These are phyloP conservation scores for Grifola frondosa DNA, from an alignment of 1,284 basidiomycete species.

Conservation along the genomic window DNA sequence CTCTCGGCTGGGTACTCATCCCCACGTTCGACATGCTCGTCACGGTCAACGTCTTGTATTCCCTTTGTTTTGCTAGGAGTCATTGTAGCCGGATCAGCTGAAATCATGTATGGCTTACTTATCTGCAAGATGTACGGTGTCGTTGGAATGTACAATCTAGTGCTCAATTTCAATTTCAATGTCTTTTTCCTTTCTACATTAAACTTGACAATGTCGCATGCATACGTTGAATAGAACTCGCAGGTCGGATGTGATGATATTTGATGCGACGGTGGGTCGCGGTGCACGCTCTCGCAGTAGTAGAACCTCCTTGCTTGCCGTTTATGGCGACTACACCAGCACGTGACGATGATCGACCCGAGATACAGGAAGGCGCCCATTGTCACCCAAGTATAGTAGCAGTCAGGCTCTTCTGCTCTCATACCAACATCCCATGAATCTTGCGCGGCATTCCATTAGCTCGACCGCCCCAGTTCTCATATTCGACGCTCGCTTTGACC, in stretches of 20 bases:
- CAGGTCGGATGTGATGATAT: too few species aligned
- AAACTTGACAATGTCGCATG: too few species aligned
- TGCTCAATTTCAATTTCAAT: background rate
- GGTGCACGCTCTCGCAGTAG: too few species aligned
- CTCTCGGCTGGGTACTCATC: conserved; percentile 14
- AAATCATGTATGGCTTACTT: conserved; percentile 20
- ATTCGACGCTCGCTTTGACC: conserved; percentile 75
- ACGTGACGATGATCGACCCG: too few species aligned
- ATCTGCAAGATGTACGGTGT: conserved; percentile 14
- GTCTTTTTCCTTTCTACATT: background rate
- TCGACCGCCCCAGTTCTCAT: conserved; percentile 77
- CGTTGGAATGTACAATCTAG: conserved; percentile 14
- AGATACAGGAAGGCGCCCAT: too few species aligned
- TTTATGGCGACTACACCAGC: too few species aligned
- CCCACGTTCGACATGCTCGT: conserved; percentile 18
- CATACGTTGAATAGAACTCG: too few species aligned
- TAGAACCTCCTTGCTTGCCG: too few species aligned
- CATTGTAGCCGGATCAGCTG: conserved; percentile 18
- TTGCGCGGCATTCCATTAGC: conserved; percentile 84
- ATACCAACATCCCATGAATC: conserved; percentile 65
- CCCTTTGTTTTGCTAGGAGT: conserved; percentile 15
- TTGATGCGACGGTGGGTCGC: too few species aligned
- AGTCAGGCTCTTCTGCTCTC: conserved; percentile 18
- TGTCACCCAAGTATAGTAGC: too few species aligned
- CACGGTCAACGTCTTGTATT: conserved; percentile 17